Percentiles rank a stretch among this genome's conserved stretches.
Conservation (phyloP, 805 yeast species). For the Wickerhamomyces sydowiorum region DNA sequence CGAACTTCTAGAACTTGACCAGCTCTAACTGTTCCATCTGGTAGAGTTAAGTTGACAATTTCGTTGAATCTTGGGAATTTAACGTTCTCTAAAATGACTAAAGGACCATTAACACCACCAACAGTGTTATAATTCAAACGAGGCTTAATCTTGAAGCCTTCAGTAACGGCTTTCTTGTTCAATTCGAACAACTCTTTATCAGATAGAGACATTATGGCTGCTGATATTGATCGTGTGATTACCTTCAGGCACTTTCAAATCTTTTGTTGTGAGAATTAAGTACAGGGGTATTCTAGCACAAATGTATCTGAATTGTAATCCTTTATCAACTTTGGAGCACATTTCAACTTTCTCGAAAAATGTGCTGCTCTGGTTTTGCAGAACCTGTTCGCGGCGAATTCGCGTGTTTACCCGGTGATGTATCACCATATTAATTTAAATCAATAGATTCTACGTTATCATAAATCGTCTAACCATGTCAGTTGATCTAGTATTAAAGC, state of each 20-base stretch:
- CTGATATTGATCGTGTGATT: background rate
- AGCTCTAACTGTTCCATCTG: slow-evolving; percentile 91
- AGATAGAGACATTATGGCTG: slow-evolving; percentile 18
- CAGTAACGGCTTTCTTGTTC: slow-evolving; percentile 87
- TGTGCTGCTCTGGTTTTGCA: background rate
- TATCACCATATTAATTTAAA: too few species aligned
- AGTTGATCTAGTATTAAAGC: too few species aligned
- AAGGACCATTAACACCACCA: slow-evolving; percentile 97
- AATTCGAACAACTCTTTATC: slow-evolving; percentile 51
- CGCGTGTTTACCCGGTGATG: too few species aligned
- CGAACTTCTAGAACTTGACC: slow-evolving; percentile 98
- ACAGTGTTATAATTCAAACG: slow-evolving; percentile 93
- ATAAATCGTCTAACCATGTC: too few species aligned
- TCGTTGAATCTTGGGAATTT: slow-evolving; percentile 90
- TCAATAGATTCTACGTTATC: too few species aligned
- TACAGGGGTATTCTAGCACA: background rate
- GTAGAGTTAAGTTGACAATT: slow-evolving; percentile 93
- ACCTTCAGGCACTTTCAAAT: background rate
- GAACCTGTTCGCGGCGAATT: background rate
- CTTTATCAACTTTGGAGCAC: background rate
- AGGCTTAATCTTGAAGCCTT: slow-evolving; percentile 88
- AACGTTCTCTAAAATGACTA: slow-evolving; percentile 84
- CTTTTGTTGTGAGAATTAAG: background rate
- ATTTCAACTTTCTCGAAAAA: background rate
- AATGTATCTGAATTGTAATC: background rate